Conservation (phyloP, 2,329 filamentous ascomycete species). For the Tolypocladium album region DNA sequence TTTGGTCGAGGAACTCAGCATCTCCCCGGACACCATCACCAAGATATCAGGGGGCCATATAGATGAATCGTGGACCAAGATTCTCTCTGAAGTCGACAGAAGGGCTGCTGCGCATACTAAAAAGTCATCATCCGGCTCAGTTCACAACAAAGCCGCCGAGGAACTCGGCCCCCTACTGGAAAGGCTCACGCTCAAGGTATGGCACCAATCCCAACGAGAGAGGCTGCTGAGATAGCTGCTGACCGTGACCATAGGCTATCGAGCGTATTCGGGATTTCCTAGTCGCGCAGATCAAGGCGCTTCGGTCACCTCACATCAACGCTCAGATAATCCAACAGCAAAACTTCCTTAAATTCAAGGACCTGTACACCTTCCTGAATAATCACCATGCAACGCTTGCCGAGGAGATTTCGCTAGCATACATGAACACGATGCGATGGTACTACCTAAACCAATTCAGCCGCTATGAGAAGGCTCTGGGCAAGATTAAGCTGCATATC, state of each 20-base stretch:
- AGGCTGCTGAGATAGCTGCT: background rate
- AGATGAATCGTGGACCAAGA: conserved; percentile 80
- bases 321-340: conserved; percentile 95
- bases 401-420: conserved; percentile 83
- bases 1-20: conserved; percentile 81
- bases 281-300: conserved; percentile 85
- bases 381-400: conserved; percentile 74
- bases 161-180: conserved; percentile 80
- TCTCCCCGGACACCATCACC: conserved; percentile 73
- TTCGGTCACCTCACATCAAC: conserved; percentile 92
- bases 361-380: conserved; percentile 76
- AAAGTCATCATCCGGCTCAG: conserved; percentile 44
- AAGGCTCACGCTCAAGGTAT: conserved; percentile 70
- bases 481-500: conserved; percentile 72
- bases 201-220: background rate
- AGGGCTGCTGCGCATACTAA: conserved; percentile 62
- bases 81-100: conserved; percentile 74
- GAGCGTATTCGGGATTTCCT: conserved; percentile 92
- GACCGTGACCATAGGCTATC: conserved; percentile 47
- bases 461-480: conserved; percentile 73
- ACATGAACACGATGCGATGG: conserved; percentile 98
- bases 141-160: conserved; percentile 62
- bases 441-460: conserved; percentile 90
- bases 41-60: conserved; percentile 83
- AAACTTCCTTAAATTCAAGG: conserved; percentile 78